phyloP scores from a whole-genome alignment of 148 eudicot species.

The Fallopia convolvulus region DNA sequence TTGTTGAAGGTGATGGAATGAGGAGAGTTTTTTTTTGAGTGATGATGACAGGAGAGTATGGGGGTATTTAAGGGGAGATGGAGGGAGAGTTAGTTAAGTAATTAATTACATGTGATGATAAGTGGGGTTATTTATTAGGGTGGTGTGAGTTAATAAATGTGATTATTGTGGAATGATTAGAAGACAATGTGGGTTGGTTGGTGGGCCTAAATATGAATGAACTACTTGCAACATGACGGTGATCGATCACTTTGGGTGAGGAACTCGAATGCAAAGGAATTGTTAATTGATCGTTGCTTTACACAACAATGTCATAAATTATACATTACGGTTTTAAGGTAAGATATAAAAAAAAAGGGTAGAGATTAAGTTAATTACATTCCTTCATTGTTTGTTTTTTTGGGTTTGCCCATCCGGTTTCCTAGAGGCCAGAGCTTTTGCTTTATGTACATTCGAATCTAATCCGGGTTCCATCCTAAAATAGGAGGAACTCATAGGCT shows the following conservation, averaged over 20 bases:
- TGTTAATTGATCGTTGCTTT: no score
- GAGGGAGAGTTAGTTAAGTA: background rate
- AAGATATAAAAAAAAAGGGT: no score
- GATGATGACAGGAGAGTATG: background rate
- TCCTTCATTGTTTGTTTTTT: no score
- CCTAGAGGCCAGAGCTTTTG: no score
- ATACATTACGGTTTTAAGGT: no score
- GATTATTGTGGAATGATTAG: background rate
- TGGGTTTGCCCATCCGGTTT: no score
- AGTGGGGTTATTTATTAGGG: background rate
- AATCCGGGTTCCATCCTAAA: no score
- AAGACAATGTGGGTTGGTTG: constrained; percentile 3
- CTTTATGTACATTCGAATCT: no score
- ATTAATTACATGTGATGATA: background rate
- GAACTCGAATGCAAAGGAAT: background rate
- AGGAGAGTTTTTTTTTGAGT: background rate
- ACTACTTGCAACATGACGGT: background rate
- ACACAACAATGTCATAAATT: no score
- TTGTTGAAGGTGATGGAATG: background rate
- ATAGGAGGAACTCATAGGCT: no score
- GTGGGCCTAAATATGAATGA: background rate
- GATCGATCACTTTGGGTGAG: background rate
- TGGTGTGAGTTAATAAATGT: background rate
- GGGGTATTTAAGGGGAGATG: background rate
- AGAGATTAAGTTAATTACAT: no score